These are phyloP conservation scores for Chlorella sp. DNA, from an alignment of 139 green algal genomes.

Conservation along the genomic window DNA sequence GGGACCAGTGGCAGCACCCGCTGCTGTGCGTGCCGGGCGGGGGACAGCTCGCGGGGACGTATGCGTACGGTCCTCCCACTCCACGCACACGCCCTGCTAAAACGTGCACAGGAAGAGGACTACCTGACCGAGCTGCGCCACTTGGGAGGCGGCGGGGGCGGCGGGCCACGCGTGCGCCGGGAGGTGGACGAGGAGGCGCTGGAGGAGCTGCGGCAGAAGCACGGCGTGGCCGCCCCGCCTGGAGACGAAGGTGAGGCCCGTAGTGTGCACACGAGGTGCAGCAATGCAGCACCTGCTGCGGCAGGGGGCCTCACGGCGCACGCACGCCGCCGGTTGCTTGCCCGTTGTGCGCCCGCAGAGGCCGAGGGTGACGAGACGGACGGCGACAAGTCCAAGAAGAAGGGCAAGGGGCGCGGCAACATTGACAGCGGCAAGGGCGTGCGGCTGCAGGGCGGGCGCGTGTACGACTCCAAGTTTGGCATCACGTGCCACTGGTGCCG, in stretches of 20 bases:
- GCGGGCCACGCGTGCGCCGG: background rate
- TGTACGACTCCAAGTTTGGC: constrained; percentile 69
- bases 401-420: background rate
- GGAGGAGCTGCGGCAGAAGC: background rate
- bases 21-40: too few relatives aligned
- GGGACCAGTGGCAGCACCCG: too few relatives aligned
- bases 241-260: too few relatives aligned
- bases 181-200: background rate
- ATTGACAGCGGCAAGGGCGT: constrained; percentile 62
- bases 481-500: constrained; percentile 82
- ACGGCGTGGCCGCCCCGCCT: background rate
- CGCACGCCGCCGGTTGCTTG: too few relatives aligned
- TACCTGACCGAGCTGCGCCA: background rate
- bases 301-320: too few relatives aligned
- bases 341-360: too few relatives aligned
- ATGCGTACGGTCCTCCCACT: too few relatives aligned
- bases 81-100: too few relatives aligned
- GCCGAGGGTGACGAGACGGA: too few relatives aligned
- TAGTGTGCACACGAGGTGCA: too few relatives aligned
- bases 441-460: constrained; percentile 50
- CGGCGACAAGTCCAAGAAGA: background rate
- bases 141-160: background rate
- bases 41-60: too few relatives aligned
- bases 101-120: background rate
- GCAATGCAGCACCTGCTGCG: too few relatives aligned